phyloP scores from a whole-genome alignment of 768 basidiomycete genomes.

The Agaricus blazei region DNA sequence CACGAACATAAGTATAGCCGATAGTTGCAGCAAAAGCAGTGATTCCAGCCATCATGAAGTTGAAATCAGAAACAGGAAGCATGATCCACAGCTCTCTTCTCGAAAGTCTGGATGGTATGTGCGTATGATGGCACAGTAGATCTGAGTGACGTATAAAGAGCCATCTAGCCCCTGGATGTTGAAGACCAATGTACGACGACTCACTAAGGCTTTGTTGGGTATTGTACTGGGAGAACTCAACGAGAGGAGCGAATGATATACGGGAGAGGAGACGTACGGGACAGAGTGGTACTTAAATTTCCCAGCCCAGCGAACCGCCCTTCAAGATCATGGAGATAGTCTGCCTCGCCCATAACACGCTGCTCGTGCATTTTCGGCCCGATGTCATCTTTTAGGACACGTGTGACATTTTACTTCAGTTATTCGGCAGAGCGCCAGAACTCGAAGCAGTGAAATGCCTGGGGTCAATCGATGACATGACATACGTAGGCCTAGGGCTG shows the following conservation, averaged over 20 bases:
- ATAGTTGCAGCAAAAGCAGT: constrained; percentile 58
- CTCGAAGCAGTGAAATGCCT: neutral
- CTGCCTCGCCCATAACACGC: constrained; percentile 11
- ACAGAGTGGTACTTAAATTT: neutral
- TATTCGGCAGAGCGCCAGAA: neutral
- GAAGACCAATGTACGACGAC: too few species aligned
- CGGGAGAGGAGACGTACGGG: neutral
- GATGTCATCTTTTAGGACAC: constrained; percentile 7
- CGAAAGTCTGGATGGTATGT: too few species aligned
- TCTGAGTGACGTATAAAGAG: too few species aligned
- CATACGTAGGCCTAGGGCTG: neutral
- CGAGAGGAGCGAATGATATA: neutral
- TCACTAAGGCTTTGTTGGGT: neutral
- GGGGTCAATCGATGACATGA: neutral
- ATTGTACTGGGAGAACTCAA: neutral
- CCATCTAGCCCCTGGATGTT: too few species aligned
- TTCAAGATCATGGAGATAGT: neutral
- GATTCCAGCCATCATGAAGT: constrained; percentile 50
- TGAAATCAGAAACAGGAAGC: constrained; percentile 49
- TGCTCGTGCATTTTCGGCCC: constrained; percentile 6
- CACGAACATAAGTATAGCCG: constrained; percentile 49
- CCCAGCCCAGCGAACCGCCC: neutral
- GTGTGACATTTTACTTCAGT: constrained; percentile 6
- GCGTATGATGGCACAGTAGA: too few species aligned
- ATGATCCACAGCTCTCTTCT: constrained; percentile 19